Evolutionary conservation across 257 asterid species (phyloP).

Genomic region (Rubia yunnanensis): DNA sequence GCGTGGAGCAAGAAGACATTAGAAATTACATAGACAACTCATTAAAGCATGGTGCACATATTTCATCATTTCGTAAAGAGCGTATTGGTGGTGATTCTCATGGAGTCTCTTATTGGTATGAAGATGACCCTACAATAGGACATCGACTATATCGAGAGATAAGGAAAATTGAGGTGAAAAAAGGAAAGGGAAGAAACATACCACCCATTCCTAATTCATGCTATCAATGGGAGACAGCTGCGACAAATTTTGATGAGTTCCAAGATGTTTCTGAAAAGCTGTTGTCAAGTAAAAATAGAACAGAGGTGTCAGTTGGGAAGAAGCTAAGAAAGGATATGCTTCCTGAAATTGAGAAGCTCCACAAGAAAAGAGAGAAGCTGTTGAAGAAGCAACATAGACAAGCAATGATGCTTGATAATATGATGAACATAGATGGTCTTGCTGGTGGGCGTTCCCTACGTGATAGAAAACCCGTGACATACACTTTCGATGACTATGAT

Average conservation of each 20-base stretch:
- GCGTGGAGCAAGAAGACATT: conserved; percentile 99
- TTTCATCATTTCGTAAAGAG: conserved; percentile 73
- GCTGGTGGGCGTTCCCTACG: conserved; percentile 83
- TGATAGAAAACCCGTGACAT: conserved; percentile 87
- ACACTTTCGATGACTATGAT: conserved; percentile 92
- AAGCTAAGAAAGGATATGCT: conserved; percentile 80
- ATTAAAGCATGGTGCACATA: conserved; percentile 60
- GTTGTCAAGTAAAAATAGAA: conserved; percentile 71
- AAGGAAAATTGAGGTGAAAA: conserved; percentile 79
- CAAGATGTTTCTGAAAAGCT: conserved; percentile 80
- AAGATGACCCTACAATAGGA: conserved; percentile 80
- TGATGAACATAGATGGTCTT: conserved; percentile 67
- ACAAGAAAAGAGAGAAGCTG: conserved; percentile 84
- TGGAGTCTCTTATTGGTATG: conserved; percentile 96
- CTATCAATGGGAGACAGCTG: conserved; percentile 93
- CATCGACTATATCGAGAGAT: conserved; percentile 88
- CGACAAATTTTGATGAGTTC: conserved; percentile 89
- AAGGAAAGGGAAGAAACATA: conserved; percentile 70
- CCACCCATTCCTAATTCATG: conserved; percentile 71
- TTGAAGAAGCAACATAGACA: conserved; percentile 89
- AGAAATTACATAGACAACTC: conserved; percentile 71
- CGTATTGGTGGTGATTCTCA: conserved; percentile 92
- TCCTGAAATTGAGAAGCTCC: conserved; percentile 87
- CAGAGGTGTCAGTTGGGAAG: conserved; percentile 86
- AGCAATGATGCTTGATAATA: conserved; percentile 82